A percentile compares a stretch with the other conserved stretches of the same genome.
phyloP scores from a whole-genome alignment of 345 rosid genomes.

The Populus davidiana region DNA sequence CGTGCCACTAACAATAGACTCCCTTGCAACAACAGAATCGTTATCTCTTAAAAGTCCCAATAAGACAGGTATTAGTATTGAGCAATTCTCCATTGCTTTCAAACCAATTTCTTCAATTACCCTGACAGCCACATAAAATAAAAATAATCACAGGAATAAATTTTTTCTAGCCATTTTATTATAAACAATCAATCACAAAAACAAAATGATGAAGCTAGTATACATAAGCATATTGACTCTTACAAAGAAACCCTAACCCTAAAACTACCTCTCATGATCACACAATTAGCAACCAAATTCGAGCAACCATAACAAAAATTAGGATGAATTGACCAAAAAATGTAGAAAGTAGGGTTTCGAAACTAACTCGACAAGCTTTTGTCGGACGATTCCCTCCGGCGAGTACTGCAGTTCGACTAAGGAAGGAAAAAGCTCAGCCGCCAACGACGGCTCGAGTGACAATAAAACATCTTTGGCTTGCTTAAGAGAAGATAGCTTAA shows the following conservation, averaged over 20 bases:
- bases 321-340: neutral
- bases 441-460: slow-evolving; percentile 59
- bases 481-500: slow-evolving; percentile 79
- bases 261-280: neutral
- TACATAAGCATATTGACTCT: neutral
- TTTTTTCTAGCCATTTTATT: too few species aligned
- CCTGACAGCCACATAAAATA: slow-evolving; percentile 48
- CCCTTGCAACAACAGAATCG: slow-evolving; percentile 55
- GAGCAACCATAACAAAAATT: neutral
- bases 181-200: too few species aligned
- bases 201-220: too few species aligned
- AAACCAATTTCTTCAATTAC: slow-evolving; percentile 69
- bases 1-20: slow-evolving; percentile 62
- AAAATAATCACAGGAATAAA: too few species aligned
- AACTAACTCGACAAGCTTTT: slow-evolving; percentile 72
- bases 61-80: slow-evolving; percentile 52
- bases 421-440: slow-evolving; percentile 75
- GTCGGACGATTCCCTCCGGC: slow-evolving; percentile 67
- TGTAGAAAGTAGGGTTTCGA: slow-evolving; percentile 34
- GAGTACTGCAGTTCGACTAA: slow-evolving; percentile 75
- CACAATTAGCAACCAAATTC: slow-evolving; percentile 2
- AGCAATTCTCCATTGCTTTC: slow-evolving; percentile 59
- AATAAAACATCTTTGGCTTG: slow-evolving; percentile 73
- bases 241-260: neutral
- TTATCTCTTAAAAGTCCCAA: slow-evolving; percentile 58